Evolutionary conservation across 306 rosid genomes (phyloP).

Genomic region (Boehmeria nivea): DNA sequence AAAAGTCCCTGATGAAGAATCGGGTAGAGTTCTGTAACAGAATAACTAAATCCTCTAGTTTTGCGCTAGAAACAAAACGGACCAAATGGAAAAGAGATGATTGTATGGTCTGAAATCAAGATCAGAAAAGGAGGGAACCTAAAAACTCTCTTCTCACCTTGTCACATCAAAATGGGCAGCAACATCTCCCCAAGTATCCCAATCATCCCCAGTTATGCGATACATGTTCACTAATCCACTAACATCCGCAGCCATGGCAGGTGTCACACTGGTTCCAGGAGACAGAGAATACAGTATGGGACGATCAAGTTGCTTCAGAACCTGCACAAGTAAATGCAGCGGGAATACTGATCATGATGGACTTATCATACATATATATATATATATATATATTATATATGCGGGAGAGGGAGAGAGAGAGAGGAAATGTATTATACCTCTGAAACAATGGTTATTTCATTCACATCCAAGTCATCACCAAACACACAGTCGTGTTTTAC

Average conservation of each 20-base stretch:
- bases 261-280: conserved; percentile 80
- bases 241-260: conserved; percentile 67
- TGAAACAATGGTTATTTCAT: conserved; percentile 68
- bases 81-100: conserved; percentile 15
- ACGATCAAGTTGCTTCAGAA: conserved; percentile 56
- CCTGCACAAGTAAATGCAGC: conserved; percentile 31
- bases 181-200: conserved; percentile 82
- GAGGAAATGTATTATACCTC: conserved; percentile 40
- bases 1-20: conserved; percentile 55
- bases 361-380: too few relatives aligned
- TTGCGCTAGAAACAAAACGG: background rate
- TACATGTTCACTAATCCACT: conserved; percentile 80
- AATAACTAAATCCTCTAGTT: conserved; percentile 5
- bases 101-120: conserved; percentile 4
- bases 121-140: conserved; percentile 4
- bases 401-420: background rate
- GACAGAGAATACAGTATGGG: conserved; percentile 76
- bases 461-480: conserved; percentile 82
- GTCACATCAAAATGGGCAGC: conserved; percentile 62
- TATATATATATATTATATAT: too few relatives aligned
- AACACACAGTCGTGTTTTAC: conserved; percentile 96
- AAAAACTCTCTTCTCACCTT: conserved; percentile 39
- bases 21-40: conserved; percentile 13
- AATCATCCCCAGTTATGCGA: conserved; percentile 89
- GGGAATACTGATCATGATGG: background rate